Evolutionary conservation across 2,329 filamentous ascomycete genomes (phyloP).

Genomic region (Arthrobotrys sphaeroides): DNA sequence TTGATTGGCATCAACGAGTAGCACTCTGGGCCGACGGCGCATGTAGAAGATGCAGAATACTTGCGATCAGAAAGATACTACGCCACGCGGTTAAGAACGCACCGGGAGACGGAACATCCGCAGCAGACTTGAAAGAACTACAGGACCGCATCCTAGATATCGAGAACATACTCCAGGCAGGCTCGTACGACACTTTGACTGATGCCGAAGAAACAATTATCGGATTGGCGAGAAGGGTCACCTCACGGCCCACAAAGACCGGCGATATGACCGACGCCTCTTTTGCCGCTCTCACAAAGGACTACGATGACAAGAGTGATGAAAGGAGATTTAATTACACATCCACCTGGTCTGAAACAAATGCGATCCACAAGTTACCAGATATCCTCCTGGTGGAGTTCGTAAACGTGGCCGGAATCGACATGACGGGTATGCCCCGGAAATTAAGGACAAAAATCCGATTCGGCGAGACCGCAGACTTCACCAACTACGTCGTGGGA

Average conservation of each 20-base stretch:
- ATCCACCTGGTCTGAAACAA: slow-evolving; percentile 15
- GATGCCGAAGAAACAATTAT: not conserved
- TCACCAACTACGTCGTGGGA: slow-evolving; percentile 8
- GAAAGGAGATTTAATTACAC: not conserved
- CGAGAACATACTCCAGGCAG: not conserved
- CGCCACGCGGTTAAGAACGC: not conserved
- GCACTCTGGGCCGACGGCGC: not conserved
- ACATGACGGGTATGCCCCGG: not conserved
- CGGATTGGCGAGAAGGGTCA: not conserved
- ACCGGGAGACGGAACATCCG: not conserved
- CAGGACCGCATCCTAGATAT: not conserved
- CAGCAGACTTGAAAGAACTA: not conserved
- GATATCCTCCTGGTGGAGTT: slow-evolving; percentile 24
- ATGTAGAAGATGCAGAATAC: slow-evolving; percentile 9
- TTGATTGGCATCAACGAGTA: not conserved
- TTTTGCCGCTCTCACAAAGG: not conserved
- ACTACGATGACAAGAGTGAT: not conserved
- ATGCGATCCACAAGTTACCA: slow-evolving; percentile 2
- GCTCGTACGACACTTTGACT: not conserved
- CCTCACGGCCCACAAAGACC: not conserved
- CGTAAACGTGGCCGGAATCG: not conserved
- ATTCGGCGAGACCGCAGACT: slow-evolving; percentile 7
- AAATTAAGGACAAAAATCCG: slow-evolving; percentile 7
- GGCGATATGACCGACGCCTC: not conserved
- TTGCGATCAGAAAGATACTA: slow-evolving; percentile 19